A percentile compares a stretch with the other conserved stretches of the same genome.
Evolutionary conservation across 177 flowering plant species (phyloP).

Genomic region (Vitis hybrid): DNA sequence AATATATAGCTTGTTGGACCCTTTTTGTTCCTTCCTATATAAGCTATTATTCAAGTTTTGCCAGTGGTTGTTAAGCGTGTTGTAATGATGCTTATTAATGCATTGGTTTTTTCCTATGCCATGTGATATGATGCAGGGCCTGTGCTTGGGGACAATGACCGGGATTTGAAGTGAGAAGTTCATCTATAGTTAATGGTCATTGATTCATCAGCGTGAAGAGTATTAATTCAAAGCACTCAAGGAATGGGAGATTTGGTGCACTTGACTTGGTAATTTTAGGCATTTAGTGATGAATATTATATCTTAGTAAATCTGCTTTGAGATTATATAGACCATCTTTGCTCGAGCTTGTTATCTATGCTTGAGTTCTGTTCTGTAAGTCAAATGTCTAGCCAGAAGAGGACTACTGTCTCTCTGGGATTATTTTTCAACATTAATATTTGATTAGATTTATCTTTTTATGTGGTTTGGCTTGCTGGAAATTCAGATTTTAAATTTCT

Average conservation of each 20-base stretch:
- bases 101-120: neutral
- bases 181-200: neutral
- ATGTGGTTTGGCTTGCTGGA: no score
- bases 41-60: neutral
- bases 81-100: neutral
- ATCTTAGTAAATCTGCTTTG: constrained; percentile 9
- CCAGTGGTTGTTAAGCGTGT: neutral
- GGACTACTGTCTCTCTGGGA: no score
- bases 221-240: neutral
- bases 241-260: neutral
- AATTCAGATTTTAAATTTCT: no score
- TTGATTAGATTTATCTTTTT: no score
- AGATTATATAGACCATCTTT: constrained; percentile 12
- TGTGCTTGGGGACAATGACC: constrained; percentile 36
- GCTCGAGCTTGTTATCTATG: constrained; percentile 3
- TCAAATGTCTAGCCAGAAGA: no score
- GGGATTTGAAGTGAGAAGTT: constrained; percentile 2
- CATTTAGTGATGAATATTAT: neutral
- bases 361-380: no score
- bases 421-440: no score
- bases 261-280: neutral
- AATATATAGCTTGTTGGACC: no score
- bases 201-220: neutral
- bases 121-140: constrained; percentile 18
- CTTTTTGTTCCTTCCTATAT: neutral